Base-by-base conservation (phyloP, 345 rosid species). In the Dimocarpus longan region DNA sequence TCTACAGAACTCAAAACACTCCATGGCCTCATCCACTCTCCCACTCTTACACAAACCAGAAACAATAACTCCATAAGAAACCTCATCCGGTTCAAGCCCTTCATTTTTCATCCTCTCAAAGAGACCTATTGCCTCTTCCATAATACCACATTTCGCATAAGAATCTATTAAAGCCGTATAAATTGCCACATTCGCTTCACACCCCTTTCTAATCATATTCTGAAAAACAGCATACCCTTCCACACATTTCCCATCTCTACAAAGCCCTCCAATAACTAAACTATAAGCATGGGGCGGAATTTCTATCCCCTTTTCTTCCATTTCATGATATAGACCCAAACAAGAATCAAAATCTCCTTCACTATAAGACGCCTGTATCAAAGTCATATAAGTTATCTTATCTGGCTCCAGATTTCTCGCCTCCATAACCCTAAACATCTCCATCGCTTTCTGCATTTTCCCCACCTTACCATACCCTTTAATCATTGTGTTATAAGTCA, bases 181-280 rank as follows among this genome's bases (percentile, higher is more conserved):
- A 71, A 92, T 88, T 42, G 93, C 94, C 62, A 92, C 94, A 78
- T 95, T 95, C 10, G 90, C 84, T 82, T 87, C 80, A 70, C 80
- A 82, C 19, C 95, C 92, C 72, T 78, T 89, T 70, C 71, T 80
- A 68, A 84, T 88, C 97, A 93, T 95, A 71, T 71, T 90, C 80
- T 90, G 88, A 28, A 87, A 91, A 81, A 92, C 90, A 43, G 88
- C 81, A 85, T 86, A 86, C 5, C 92, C 97, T 86, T 90, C 96
- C 75, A 84, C 77, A 76, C 89, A 82, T 74, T 91, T 95, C 67
- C 95, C 95, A 44, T 85, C 91, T 50, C 87, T 92, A 64, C 95
- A 93, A 62, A 95, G 93, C 66, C 96, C 98, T n/a, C 92, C 92
- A 37, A 93, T 90, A 74, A 93, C 95, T 81, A 95, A 85, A 82